Percentiles rank a stretch among this genome's conserved stretches.
phyloP scores from a whole-genome alignment of 2,329 filamentous ascomycete species.

The Pseudogymnoascus sp. region DNA sequence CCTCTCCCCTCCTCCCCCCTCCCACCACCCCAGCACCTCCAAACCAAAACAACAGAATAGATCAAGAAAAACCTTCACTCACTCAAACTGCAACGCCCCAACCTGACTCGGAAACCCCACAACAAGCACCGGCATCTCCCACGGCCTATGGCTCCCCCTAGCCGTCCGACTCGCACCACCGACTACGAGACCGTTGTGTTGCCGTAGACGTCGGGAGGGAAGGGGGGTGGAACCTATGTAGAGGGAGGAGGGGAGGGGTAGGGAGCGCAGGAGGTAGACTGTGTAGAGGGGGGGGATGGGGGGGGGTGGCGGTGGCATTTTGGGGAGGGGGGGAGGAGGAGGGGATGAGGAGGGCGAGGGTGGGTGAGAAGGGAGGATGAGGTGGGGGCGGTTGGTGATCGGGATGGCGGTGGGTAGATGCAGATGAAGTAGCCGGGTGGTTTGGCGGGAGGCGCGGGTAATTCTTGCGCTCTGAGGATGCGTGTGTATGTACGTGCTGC shows the following conservation, averaged over 20 bases:
- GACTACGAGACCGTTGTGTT: slow-evolving; percentile 79
- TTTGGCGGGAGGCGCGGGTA: too few species aligned
- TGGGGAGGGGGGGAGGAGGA: background rate
- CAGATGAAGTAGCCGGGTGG: too few species aligned
- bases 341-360: too few species aligned
- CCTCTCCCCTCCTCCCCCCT: background rate
- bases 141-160: slow-evolving; percentile 60
- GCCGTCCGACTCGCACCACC: slow-evolving; percentile 77
- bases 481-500: too few species aligned
- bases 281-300: slow-evolving; percentile 84
- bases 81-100: slow-evolving; percentile 91
- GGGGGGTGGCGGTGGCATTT: background rate
- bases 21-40: background rate
- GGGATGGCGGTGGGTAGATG: too few species aligned
- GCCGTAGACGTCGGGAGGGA: slow-evolving; percentile 71
- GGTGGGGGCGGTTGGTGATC: too few species aligned
- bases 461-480: too few species aligned
- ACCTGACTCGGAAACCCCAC: slow-evolving; percentile 82
- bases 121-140: slow-evolving; percentile 83
- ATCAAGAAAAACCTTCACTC: slow-evolving; percentile 28
- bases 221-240: slow-evolving; percentile 93
- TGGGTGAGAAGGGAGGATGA: background rate
- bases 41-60: background rate
- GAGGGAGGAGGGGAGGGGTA: slow-evolving; percentile 55
- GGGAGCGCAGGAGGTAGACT: slow-evolving; percentile 86